Conservation (phyloP, 2,329 filamentous ascomycete genomes). For the Fusarium sp. region DNA sequence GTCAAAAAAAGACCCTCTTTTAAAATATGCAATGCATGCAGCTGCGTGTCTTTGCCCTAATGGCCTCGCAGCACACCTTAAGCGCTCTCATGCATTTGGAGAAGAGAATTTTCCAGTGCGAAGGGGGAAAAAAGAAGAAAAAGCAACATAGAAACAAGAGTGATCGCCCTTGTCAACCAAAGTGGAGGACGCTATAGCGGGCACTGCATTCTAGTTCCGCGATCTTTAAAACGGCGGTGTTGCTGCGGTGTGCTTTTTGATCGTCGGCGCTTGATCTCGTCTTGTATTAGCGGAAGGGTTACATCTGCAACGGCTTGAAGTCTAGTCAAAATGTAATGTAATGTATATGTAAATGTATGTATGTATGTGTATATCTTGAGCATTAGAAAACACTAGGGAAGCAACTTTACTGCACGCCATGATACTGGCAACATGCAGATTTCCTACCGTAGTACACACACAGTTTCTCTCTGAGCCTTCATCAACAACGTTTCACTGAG, state of each 20-base stretch:
- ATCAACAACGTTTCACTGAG: slow-evolving; percentile 1
- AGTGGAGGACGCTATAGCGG: slow-evolving; percentile 33
- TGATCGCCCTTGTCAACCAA: slow-evolving; percentile 20
- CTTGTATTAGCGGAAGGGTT: slow-evolving; percentile 26
- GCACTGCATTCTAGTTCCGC: slow-evolving; percentile 30
- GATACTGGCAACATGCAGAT: slow-evolving; percentile 15
- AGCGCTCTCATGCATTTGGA: slow-evolving; percentile 9
- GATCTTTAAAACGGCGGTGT: slow-evolving; percentile 27
- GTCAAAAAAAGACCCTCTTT: slow-evolving; percentile 29
- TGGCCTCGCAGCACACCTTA: slow-evolving; percentile 22
- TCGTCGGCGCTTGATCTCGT: slow-evolving; percentile 31
- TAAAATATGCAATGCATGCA: slow-evolving; percentile 35
- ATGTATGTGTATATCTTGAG: slow-evolving; percentile 31
- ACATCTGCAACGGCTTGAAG: slow-evolving; percentile 21
- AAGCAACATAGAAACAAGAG: slow-evolving; percentile 1
- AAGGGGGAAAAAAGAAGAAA: slow-evolving; percentile 37
- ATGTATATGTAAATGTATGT: slow-evolving; percentile 32
- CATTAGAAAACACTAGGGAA: slow-evolving; percentile 24
- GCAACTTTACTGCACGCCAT: slow-evolving; percentile 21
- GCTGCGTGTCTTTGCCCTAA: slow-evolving; percentile 41
- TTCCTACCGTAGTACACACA: slow-evolving; percentile 1
- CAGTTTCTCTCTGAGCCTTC: background rate
- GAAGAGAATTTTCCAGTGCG: slow-evolving; percentile 30
- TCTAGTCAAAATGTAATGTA: slow-evolving; percentile 1
- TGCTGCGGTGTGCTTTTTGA: slow-evolving; percentile 28